Conservation (phyloP, 345 rosid genomes). For the Syzygium aqueum region DNA sequence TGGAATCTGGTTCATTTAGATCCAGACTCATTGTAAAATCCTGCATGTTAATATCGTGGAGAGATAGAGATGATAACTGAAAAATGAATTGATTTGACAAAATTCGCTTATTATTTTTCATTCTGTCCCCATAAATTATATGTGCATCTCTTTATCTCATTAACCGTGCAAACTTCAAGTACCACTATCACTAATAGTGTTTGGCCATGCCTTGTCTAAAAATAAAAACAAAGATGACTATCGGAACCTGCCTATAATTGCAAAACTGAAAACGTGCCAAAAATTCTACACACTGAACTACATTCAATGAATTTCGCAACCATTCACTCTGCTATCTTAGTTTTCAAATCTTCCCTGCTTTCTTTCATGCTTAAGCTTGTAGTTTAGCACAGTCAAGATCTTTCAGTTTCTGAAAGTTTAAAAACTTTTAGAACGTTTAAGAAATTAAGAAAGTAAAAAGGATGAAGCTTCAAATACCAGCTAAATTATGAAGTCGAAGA, state of each 20-base stretch:
- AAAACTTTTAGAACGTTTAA: not conserved
- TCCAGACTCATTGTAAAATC: not conserved
- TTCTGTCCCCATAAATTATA: not conserved
- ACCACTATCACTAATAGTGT: not conserved
- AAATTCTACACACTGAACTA: not conserved
- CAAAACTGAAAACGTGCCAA: not conserved
- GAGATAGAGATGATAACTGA: not conserved
- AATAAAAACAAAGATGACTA: not conserved
- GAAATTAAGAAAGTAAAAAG: not conserved
- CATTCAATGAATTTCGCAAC: not conserved
- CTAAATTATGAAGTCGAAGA: not conserved
- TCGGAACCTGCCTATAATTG: not conserved
- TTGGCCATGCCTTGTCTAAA: not conserved
- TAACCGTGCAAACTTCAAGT: not conserved
- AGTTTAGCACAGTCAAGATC: conserved; percentile 4
- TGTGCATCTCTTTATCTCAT: not conserved
- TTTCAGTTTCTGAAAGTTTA: conserved; percentile 39
- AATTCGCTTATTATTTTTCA: not conserved
- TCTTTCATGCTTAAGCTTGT: not conserved
- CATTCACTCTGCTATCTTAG: not conserved
- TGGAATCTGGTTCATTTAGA: not conserved
- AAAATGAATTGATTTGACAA: not conserved
- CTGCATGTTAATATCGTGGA: not conserved
- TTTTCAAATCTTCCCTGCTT: not conserved
- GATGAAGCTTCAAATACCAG: not conserved